Evolutionary conservation across 306 rosid genomes (phyloP), one percentile per base, ranked within the genome.

Genomic region (Quercus parvula): DNA sequence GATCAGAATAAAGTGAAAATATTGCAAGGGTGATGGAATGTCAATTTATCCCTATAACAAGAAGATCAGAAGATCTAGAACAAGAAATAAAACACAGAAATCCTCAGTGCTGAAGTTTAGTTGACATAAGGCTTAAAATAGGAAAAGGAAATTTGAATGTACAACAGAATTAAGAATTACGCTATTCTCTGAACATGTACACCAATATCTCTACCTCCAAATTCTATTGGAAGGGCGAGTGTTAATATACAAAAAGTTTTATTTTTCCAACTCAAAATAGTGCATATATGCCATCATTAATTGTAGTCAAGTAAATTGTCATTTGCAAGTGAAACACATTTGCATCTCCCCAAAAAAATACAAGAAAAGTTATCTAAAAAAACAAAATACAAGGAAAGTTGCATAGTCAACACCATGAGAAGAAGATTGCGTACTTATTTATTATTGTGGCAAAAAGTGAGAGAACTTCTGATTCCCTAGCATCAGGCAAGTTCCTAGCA

Each of bases 401-500:
- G 78, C 69, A 74, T 30, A 11, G 30, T 57, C 31, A 30, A 59
- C 15, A 71, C 28, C 58, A 72, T 12, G 30, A n/a, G 35, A 49
- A 75, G 41, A 81, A 75, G 75, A 79, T 25, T 31, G 24, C 85
- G 68, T 95, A 95, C 99, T 93, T 95, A 73, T 95, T 93, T 51
- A 95, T 85, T 30, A 95, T 95, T 51, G 99, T 95, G 56, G 99
- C 99, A 93, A 95, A 95, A 73, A 95, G 97, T 33, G 99, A 96
- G 75, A 96, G 79, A 75, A 96, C 99, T 87, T 96, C 99, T 0
- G 99, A 93, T 79, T 96, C 99, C 81, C 99, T 90, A 27, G 99
- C 99, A 87, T 96, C 99, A 69, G 99, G 98, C 79, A 93, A 90
- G 89, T 96, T 96, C 87, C 99, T 89, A 31, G 98, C 94, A 61